These are phyloP conservation scores for Xylaria sp. DNA, from an alignment of 2,329 filamentous ascomycete genomes.

Conservation along the genomic window DNA sequence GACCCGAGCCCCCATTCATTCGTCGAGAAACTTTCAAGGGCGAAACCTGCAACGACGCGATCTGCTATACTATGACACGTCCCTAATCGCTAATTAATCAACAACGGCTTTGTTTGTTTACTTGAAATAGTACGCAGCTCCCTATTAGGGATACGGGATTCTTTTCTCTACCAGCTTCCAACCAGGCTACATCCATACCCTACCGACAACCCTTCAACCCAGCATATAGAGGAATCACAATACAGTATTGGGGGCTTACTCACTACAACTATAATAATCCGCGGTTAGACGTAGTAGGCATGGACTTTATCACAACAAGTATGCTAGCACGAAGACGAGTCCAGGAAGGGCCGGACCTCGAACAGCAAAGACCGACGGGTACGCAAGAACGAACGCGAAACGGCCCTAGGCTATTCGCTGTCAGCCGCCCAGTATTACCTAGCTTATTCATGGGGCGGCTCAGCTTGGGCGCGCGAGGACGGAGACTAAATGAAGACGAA, in stretches of 20 bases:
- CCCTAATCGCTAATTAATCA: constrained; percentile 31
- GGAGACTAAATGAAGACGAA: constrained; percentile 24
- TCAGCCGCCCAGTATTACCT: constrained; percentile 37
- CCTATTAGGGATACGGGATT: constrained; percentile 2
- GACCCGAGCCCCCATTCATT: constrained; percentile 40
- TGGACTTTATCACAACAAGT: constrained; percentile 45
- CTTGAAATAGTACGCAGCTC: background rate
- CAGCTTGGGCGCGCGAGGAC: constrained; percentile 32
- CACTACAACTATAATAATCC: constrained; percentile 22
- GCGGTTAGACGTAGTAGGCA: constrained; percentile 28
- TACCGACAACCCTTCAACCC: background rate
- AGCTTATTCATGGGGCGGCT: constrained; percentile 37
- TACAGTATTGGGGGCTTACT: background rate
- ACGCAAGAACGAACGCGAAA: constrained; percentile 39
- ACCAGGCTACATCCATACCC: background rate
- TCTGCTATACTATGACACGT: constrained; percentile 28
- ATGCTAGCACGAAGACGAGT: constrained; percentile 38
- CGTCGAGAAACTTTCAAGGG: constrained; percentile 34
- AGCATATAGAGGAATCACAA: background rate
- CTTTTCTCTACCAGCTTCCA: constrained; percentile 6
- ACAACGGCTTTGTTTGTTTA: constrained; percentile 13
- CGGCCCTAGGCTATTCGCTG: constrained; percentile 36
- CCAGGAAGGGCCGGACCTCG: constrained; percentile 36
- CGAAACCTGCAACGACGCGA: constrained; percentile 39
- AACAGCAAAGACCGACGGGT: constrained; percentile 38